Evolutionary conservation across 306 rosid genomes (phyloP).

Genomic region (Prunus campanulata): DNA sequence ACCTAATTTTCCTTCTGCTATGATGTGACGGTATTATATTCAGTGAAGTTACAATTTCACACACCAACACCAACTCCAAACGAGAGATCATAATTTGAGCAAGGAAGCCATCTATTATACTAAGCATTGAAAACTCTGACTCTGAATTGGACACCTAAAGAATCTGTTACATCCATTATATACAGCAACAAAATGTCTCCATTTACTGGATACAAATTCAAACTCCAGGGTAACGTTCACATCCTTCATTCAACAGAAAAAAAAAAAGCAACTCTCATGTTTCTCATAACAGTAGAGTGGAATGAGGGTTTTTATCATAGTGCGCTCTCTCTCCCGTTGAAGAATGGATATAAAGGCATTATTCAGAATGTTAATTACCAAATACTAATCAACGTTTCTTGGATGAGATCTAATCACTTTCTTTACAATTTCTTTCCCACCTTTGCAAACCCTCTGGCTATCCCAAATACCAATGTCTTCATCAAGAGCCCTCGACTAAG

Average conservation of each 20-base stretch:
- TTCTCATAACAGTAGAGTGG: neutral
- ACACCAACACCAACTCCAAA: too few relatives aligned
- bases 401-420: conserved; percentile 5
- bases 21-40: neutral
- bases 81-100: too few relatives aligned
- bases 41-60: too few relatives aligned
- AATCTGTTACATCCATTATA: neutral
- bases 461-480: conserved; percentile 71
- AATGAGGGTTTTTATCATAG: neutral
- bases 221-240: neutral
- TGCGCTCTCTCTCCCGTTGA: neutral
- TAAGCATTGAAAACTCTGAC: too few relatives aligned
- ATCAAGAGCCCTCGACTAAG: conserved; percentile 73
- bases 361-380: neutral
- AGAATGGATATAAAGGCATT: conserved; percentile 4
- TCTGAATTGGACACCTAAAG: neutral
- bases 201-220: conserved; percentile 3
- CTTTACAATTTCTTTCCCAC: conserved; percentile 60
- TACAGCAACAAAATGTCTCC: conserved; percentile 27
- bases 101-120: too few relatives aligned
- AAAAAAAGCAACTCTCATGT: conserved; percentile 11
- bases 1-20: neutral
- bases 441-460: conserved; percentile 66
- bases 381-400: neutral
- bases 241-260: conserved; percentile 30